These are phyloP conservation scores for Kodamaea jinghongensis DNA, from an alignment of 805 yeast genomes.

Conservation along the genomic window DNA sequence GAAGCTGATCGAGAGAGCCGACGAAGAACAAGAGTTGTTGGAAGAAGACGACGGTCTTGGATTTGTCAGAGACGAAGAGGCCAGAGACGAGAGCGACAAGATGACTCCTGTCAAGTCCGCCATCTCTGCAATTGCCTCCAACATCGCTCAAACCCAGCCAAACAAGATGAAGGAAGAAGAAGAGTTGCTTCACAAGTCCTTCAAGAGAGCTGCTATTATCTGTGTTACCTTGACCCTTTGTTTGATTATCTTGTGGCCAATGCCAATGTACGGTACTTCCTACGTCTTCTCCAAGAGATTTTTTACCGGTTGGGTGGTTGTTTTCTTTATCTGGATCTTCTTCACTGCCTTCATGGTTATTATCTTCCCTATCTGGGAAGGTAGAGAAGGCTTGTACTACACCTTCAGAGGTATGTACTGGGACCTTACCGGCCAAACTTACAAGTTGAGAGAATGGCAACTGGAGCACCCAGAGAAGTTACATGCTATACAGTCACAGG, in stretches of 20 bases:
- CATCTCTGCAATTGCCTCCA: constrained; percentile 37
- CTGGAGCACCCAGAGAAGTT: constrained; percentile 65
- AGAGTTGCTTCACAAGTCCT: constrained; percentile 49
- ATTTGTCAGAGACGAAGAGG: constrained; percentile 11
- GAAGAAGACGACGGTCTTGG: constrained; percentile 16
- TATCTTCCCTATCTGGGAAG: constrained; percentile 71
- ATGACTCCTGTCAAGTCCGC: constrained; percentile 37
- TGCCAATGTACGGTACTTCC: constrained; percentile 87
- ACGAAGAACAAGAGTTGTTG: constrained; percentile 63
- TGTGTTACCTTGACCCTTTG: constrained; percentile 62
- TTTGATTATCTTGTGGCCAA: constrained; percentile 79
- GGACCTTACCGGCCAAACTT: constrained; percentile 75
- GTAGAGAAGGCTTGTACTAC: constrained; percentile 61
- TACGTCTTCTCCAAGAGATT: constrained; percentile 73
- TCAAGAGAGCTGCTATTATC: constrained; percentile 58
- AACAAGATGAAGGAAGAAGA: constrained; percentile 47
- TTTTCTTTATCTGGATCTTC: constrained; percentile 80
- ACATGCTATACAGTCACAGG: constrained; percentile 70
- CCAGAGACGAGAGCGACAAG: constrained; percentile 21
- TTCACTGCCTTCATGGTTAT: constrained; percentile 61
- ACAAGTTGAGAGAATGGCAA: constrained; percentile 78
- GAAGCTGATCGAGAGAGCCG: constrained; percentile 61
- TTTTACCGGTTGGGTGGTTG: constrained; percentile 88
- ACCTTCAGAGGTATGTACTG: constrained; percentile 78
- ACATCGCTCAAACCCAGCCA: constrained; percentile 28